Base-by-base conservation (phyloP, 345 rosid species). In the Ceriops tagal region DNA sequence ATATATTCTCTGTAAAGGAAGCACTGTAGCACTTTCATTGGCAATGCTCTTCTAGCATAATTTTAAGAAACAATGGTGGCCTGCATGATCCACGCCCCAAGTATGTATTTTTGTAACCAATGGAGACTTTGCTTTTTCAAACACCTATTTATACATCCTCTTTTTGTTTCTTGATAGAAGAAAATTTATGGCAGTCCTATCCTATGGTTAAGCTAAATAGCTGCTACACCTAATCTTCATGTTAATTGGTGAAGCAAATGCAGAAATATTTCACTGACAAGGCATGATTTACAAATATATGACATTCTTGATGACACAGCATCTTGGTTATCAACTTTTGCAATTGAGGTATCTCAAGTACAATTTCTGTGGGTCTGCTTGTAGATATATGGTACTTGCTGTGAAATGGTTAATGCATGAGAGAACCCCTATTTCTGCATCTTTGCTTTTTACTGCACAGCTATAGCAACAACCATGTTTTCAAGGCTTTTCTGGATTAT, bases 381-480 rank as follows among this genome's bases (percentile, higher is more conserved):
- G 62, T 22, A n/a, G 56, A 37, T 20, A 46, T 19, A 52, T 65
- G 49, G 26, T 19, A n/a, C 18, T 27, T 22, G 19, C 22, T 21
- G 28, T 27, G 30, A 64, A 26, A 4, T 26, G 1, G 21, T 61
- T 22, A 10, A 18, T 70, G 35, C 43, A 24, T 10, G 49, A 49
- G 51, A 73, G 65, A 69, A 61, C 49, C 31, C 71, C 71, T 31
- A 49, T 74, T 61, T 89, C 85, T 67, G 74, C 78, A 34, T 83
- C 86, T 71, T 83, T 81, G 77, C 69, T 66, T 77, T 22, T 77
- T 77, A 56, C 82, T 57, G 67, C 82, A 63, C 90, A 78, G 19
- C 30, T 26, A 56, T 78, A 88, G 46, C 85, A 81, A 69, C 93
- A 88, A 37, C 93, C 97, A 77, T 92, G 96, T 65, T 83, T 86